These are phyloP conservation scores for Chaetomium globosum DNA, from an alignment of 2,329 filamentous ascomycete species.

Conservation along the genomic window DNA sequence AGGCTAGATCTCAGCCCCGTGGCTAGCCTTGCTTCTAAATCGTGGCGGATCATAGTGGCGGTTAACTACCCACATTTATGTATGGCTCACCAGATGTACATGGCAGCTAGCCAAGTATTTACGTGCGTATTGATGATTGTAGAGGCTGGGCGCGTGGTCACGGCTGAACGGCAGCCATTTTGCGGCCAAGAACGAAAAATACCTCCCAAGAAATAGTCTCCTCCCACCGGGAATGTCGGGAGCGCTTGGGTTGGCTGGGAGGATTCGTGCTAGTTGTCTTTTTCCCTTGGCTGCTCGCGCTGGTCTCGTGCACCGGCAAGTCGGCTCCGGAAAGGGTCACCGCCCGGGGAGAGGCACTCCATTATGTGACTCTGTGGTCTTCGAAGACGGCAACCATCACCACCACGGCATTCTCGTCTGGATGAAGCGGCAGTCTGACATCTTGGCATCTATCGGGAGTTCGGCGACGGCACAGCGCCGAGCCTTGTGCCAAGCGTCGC, in stretches of 20 bases:
- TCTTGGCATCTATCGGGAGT: slow-evolving; percentile 17
- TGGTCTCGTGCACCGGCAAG: neutral
- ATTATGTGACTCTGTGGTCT: neutral
- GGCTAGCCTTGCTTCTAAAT: neutral
- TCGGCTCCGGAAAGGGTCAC: neutral
- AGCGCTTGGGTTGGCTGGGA: neutral
- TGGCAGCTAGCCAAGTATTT: neutral
- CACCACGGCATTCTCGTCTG: neutral
- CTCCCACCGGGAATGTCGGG: neutral
- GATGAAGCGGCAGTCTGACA: slow-evolving; percentile 6
- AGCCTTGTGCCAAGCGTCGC: slow-evolving; percentile 25
- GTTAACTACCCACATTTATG: neutral
- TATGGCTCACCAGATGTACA: neutral
- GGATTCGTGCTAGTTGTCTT: neutral
- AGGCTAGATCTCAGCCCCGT: neutral
- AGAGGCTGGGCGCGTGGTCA: neutral
- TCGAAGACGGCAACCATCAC: neutral
- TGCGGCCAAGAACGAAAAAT: neutral
- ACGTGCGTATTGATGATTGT: neutral
- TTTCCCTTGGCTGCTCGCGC: neutral
- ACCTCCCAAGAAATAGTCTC: neutral
- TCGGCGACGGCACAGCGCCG: slow-evolving; percentile 25
- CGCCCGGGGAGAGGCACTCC: neutral
- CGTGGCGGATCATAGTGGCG: neutral
- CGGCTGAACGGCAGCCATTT: neutral